Evolutionary conservation across 371 early-diverging fungal genomes (phyloP).

Genomic region (Gilbertella persicaria): DNA sequence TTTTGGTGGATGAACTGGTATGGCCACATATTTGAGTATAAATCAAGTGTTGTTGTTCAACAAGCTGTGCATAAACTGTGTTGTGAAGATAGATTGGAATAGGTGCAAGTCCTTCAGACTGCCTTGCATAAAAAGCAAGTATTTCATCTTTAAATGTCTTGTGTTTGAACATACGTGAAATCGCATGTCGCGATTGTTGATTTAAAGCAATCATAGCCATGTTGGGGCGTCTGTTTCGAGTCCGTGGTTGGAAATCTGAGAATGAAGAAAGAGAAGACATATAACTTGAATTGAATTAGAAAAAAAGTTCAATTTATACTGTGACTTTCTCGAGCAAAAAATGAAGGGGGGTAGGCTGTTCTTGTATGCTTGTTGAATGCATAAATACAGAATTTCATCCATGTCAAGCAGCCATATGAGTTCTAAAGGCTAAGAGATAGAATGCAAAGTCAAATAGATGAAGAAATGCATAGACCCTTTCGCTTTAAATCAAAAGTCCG

Average conservation of each 20-base stretch:
- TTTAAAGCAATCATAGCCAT: background rate
- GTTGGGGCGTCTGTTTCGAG: background rate
- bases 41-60: constrained; percentile 22
- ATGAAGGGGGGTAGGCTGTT: background rate
- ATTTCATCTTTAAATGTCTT: constrained; percentile 19
- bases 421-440: no score
- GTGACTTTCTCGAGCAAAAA: background rate
- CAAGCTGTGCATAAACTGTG: constrained; percentile 36
- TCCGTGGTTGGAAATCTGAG: constrained; percentile 1
- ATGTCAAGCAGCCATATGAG: no score
- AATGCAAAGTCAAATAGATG: no score
- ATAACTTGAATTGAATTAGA: background rate
- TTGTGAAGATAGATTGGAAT: constrained; percentile 34
- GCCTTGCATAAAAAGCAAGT: constrained; percentile 19
- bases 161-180: constrained; percentile 9
- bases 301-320: background rate
- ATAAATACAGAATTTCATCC: no score
- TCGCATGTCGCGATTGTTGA: constrained; percentile 4
- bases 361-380: no score
- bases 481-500: no score
- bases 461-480: no score
- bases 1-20: background rate
- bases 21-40: constrained; percentile 6
- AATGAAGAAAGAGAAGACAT: constrained; percentile 8
- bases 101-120: constrained; percentile 19